phyloP scores from a whole-genome alignment of 441 rosid species.

The Mallotus repandus region DNA sequence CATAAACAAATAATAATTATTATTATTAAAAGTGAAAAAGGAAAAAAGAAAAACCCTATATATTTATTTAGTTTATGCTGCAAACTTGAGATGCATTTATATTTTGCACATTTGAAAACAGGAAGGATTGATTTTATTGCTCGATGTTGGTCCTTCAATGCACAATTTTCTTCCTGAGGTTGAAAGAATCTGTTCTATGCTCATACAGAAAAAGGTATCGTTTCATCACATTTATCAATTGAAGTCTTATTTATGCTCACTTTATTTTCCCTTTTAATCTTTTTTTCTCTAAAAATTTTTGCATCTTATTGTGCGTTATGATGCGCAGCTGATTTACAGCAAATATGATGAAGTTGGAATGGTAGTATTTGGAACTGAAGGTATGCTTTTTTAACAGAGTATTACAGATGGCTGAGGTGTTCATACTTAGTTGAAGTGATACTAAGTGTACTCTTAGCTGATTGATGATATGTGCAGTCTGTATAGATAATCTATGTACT shows the following conservation, averaged over 20 bases:
- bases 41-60: background rate
- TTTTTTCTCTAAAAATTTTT: too few relatives aligned
- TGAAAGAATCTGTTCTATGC: conserved; percentile 66
- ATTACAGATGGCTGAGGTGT: background rate
- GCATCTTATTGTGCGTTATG: background rate
- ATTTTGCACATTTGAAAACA: conserved; percentile 27
- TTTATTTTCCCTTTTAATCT: background rate
- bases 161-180: conserved; percentile 61
- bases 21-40: background rate
- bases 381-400: conserved; percentile 29
- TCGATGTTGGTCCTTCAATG: conserved; percentile 91
- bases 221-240: conserved; percentile 3
- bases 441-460: background rate
- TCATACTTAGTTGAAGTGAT: background rate
- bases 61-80: background rate
- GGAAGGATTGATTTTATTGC: conserved; percentile 76
- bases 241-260: background rate
- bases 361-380: conserved; percentile 85
- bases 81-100: background rate
- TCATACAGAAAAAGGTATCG: conserved; percentile 71
- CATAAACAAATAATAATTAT: background rate
- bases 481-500: background rate
- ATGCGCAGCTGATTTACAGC: conserved; percentile 66
- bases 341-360: conserved; percentile 85
- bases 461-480: background rate